Percentiles rank a stretch among this genome's conserved stretches.
phyloP scores from a whole-genome alignment of 495 filamentous ascomycete genomes.

The Chaetomium cochliodes region DNA sequence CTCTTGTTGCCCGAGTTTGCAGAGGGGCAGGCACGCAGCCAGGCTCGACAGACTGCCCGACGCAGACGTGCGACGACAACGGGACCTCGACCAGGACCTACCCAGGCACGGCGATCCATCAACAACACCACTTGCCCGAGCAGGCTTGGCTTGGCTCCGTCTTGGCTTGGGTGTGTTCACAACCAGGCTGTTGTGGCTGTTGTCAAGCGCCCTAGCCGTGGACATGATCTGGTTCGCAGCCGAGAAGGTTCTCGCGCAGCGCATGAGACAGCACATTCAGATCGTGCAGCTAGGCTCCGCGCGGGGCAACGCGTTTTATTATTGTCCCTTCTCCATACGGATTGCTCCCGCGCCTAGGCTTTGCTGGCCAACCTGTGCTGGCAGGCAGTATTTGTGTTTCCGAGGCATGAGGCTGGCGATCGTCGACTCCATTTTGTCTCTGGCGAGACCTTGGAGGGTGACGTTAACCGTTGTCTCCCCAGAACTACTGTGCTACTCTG shows the following conservation, averaged over 20 bases:
- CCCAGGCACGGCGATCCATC: not conserved
- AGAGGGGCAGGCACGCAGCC: not conserved
- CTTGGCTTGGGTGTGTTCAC: not conserved
- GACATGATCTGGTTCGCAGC: not conserved
- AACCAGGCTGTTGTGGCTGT: not conserved
- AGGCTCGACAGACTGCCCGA: slow-evolving; percentile 2
- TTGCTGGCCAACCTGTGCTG: not conserved
- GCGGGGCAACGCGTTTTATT: not conserved
- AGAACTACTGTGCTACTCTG: slow-evolving; percentile 4
- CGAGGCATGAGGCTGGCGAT: not conserved
- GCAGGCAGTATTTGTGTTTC: not conserved
- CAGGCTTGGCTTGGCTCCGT: not conserved
- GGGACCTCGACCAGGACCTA: not conserved
- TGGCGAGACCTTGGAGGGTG: slow-evolving; percentile 1
- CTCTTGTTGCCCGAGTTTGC: slow-evolving; percentile 6
- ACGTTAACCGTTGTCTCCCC: slow-evolving; percentile 1
- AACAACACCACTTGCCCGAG: not conserved
- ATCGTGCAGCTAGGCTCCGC: not conserved
- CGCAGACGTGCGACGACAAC: not conserved
- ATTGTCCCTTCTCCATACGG: not conserved
- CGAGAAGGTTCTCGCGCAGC: slow-evolving; percentile 1
- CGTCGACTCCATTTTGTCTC: not conserved
- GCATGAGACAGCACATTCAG: not conserved
- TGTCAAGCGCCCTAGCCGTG: slow-evolving; percentile 2
- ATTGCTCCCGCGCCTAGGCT: not conserved